Base-by-base conservation (phyloP, 805 yeast genomes). In the Cyberlindnera suaveolens region DNA sequence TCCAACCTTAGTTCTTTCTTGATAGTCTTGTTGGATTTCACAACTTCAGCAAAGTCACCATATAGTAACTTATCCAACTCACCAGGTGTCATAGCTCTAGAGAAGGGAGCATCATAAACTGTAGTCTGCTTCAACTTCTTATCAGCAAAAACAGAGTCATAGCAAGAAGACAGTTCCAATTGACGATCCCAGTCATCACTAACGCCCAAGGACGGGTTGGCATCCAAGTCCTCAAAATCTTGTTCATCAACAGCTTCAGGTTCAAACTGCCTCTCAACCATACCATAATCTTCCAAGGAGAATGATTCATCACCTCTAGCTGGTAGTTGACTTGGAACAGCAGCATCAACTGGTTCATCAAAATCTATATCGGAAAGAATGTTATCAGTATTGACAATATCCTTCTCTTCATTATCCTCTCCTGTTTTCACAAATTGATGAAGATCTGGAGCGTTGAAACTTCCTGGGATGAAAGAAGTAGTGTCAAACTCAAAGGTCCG, bases 201-300 rank as follows among this genome's bases (percentile, higher is more conserved):
- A 1, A 70, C 67, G 1, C 78, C 74, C 34, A 78, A 64, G 26
- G 67, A 58, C 1, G 80, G 72, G 23, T 66, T 65, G 5, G 59
- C 66, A 47, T 70, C 74, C 35, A 67, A 61, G 48, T 65, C 69
- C 31, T 56, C 73, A 59, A 71, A 64, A 53, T 75, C 80, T 1
- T 65, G 57, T 27, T 67, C 75, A 19, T 65, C 66, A 14, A 74
- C 63, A 45, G 78, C 77, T n/a, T 52, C 51, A 0, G 91, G 91
- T 59, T 85, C 93, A 56, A 76, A 85, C 3, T 78, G 83, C 52
- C 78, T 82, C 50, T 81, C 85, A 39, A 73, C 68, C 6, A 82
- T 69, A 27, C 40, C 51, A 23, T 18, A 35, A n/a, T 47, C 49
- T 8, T 51, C 59, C 3, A 52, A 57, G n/a, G 29, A 10, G 14